A percentile compares a stretch with the other conserved stretches of the same genome.
Conservation (phyloP, 148 eudicot genomes). For the Rhododendron mucronatum region DNA sequence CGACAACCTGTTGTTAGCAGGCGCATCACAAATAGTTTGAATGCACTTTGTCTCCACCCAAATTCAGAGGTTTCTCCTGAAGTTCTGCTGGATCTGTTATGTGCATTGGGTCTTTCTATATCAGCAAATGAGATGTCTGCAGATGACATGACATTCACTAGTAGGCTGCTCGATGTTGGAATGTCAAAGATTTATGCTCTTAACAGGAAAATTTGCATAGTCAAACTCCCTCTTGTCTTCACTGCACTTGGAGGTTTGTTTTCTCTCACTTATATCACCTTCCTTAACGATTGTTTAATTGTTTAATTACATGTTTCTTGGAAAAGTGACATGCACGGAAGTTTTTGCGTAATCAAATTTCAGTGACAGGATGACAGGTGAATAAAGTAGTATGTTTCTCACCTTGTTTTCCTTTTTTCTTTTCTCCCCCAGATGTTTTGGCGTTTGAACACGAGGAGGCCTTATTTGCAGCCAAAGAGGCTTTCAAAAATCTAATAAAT, state of each 20-base stretch:
- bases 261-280: background rate
- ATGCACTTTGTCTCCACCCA: conserved; percentile 56
- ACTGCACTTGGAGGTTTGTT: conserved; percentile 66
- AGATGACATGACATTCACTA: conserved; percentile 79
- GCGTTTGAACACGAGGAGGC: conserved; percentile 83
- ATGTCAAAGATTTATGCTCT: conserved; percentile 60
- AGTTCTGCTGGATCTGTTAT: conserved; percentile 60
- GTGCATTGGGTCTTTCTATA: conserved; percentile 47
- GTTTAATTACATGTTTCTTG: background rate
- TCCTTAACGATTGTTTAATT: background rate
- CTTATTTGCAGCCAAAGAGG: conserved; percentile 62
- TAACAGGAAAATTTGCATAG: conserved; percentile 56
- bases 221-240: conserved; percentile 74
- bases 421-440: conserved; percentile 59
- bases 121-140: conserved; percentile 66
- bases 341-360: background rate
- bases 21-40: conserved; percentile 70
- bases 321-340: background rate
- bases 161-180: conserved; percentile 75
- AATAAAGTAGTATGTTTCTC: conserved; percentile 12
- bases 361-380: background rate
- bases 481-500: conserved; percentile 64
- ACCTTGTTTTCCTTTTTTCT: background rate
- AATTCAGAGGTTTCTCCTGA: conserved; percentile 62
- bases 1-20: conserved; percentile 67